These are phyloP conservation scores for Hansenula sp. DNA, from an alignment of 1,139 yeast genomes.

Conservation along the genomic window DNA sequence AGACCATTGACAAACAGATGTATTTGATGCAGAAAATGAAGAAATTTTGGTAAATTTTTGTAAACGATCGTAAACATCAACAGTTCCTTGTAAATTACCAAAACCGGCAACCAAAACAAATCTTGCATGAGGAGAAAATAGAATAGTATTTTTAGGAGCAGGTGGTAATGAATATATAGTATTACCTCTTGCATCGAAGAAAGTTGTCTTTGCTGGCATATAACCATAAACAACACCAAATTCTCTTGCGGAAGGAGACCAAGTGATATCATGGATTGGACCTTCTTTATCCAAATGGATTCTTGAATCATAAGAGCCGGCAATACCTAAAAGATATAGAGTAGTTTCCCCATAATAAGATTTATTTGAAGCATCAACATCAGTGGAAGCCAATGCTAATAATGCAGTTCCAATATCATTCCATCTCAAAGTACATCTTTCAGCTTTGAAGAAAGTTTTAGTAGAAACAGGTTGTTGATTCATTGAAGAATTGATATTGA, in stretches of 20 bases:
- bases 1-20: slow-evolving; percentile 95
- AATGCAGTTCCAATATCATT: slow-evolving; percentile 91
- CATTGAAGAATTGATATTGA: slow-evolving; percentile 65
- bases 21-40: slow-evolving; percentile 87
- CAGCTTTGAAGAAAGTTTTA: slow-evolving; percentile 93
- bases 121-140: slow-evolving; percentile 92
- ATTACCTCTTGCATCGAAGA: slow-evolving; percentile 93
- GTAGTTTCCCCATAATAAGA: slow-evolving; percentile 97
- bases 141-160: slow-evolving; percentile 84
- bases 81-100: slow-evolving; percentile 96
- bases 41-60: slow-evolving; percentile 77
- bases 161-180: slow-evolving; percentile 79
- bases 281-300: slow-evolving; percentile 89
- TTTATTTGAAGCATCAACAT: slow-evolving; percentile 90
- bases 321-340: slow-evolving; percentile 83
- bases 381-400: slow-evolving; percentile 90
- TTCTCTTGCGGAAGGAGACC: slow-evolving; percentile 97
- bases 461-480: slow-evolving; percentile 70
- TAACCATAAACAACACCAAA: slow-evolving; percentile 96
- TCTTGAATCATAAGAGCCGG: slow-evolving; percentile 88
- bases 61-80: slow-evolving; percentile 92
- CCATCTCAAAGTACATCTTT: slow-evolving; percentile 90
- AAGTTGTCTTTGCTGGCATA: slow-evolving; percentile 96
- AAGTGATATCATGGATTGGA: slow-evolving; percentile 94
- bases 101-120: slow-evolving; percentile 93